Base-by-base conservation (phyloP, 2,329 filamentous ascomycete genomes). In the Monilinia vaccinii-corymbosi region DNA sequence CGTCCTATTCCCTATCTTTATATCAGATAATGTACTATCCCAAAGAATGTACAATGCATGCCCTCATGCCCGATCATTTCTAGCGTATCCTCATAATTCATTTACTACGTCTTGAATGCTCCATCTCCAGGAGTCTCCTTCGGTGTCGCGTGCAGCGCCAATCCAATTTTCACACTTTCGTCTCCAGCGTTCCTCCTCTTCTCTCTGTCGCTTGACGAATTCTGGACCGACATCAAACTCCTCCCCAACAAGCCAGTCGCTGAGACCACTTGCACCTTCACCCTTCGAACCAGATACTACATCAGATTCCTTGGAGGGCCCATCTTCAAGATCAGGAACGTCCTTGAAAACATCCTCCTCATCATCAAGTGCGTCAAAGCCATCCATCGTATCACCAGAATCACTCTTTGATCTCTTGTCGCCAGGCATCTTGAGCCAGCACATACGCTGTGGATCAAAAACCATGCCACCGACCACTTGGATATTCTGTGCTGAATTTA, bases 381-480 rank as follows among this genome's bases (percentile, higher is more conserved):
- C 80, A 64, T 86, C 83, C 75, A 86, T 78, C 2, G 81, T 77
- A 67, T 86, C 84, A 47, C 78, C 76, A 11, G 75, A 72, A 21
- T 82, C 78, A 1, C 78, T 76, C 61, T 75, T 77, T 46, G 74
- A 69, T 55, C 77, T 77, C n/a, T 73, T 72, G 45, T 60, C 57
- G 21, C 77, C 73, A 50, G 80, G 78, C 63, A 94, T 78, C 73
- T 96, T 97, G 60, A 97, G 81, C 94, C 94, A 99, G 73, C 91
- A 95, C 93, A 99, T 97, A 68, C 90, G 90, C 64, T 91, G 87
- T 4, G 94, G 94, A 71, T 99, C 94, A 72, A 97, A 99, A 11
- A 97, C 88, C 94, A 99, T 99, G 67, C 91, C 91, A n/a, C 91
- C 89, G 61, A 97, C 91, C 40, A 97, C 88, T 74, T 97, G 92